Evolutionary conservation across 345 rosid species (phyloP).

Genomic region (Laguncularia racemosa): DNA sequence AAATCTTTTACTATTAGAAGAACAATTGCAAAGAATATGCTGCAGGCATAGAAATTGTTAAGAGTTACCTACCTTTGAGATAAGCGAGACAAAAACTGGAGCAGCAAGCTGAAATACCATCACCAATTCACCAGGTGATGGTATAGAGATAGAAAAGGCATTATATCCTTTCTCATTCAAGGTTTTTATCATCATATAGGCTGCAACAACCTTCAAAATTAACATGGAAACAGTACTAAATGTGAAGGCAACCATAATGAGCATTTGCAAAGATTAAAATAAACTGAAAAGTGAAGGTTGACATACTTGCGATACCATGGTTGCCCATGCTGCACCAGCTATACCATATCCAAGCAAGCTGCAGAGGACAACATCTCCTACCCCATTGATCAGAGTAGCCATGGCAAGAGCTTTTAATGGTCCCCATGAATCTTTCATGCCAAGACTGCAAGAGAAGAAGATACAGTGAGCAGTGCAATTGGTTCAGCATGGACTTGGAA

Average conservation of each 20-base stretch:
- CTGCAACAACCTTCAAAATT: slow-evolving; percentile 27
- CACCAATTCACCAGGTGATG: slow-evolving; percentile 22
- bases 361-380: slow-evolving; percentile 38
- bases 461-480: no score
- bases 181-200: slow-evolving; percentile 37
- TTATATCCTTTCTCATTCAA: slow-evolving; percentile 30
- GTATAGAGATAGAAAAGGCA: slow-evolving; percentile 22
- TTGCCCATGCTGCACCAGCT: slow-evolving; percentile 42
- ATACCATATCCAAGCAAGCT: slow-evolving; percentile 26
- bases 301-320: slow-evolving; percentile 39
- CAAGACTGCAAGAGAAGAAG: slow-evolving; percentile 23
- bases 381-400: slow-evolving; percentile 28
- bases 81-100: slow-evolving; percentile 30
- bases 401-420: slow-evolving; percentile 40
- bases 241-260: no score
- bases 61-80: slow-evolving; percentile 25
- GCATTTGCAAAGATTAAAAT: slow-evolving; percentile 1
- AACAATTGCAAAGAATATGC: background rate
- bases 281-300: background rate
- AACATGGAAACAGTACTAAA: background rate
- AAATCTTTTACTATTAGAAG: background rate
- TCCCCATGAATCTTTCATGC: slow-evolving; percentile 43
- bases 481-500: no score
- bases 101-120: slow-evolving; percentile 26
- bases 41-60: background rate